Conservation (phyloP, 192 early-diverging fungal genomes). For the Gaertneriomyces semiglobifer region DNA sequence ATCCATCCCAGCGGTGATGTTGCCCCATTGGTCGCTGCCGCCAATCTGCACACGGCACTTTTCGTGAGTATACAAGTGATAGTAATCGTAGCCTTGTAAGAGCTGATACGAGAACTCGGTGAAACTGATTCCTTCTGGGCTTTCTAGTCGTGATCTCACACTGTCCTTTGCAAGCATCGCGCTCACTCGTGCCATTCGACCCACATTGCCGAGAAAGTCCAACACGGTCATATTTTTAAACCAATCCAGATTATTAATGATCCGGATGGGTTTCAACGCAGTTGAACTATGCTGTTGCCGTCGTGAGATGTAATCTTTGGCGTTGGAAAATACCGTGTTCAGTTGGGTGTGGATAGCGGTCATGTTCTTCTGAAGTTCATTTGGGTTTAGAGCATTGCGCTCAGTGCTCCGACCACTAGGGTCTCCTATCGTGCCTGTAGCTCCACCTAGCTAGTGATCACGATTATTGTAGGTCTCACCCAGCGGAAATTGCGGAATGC, state of each 20-base stretch:
- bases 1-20: constrained; percentile 90
- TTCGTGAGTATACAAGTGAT: constrained; percentile 67
- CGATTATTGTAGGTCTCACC: not conserved
- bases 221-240: constrained; percentile 67
- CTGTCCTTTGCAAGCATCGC: constrained; percentile 86
- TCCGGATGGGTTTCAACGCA: constrained; percentile 34
- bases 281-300: not conserved
- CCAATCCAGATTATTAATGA: constrained; percentile 84
- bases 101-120: constrained; percentile 97
- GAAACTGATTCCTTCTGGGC: constrained; percentile 84
- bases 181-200: constrained; percentile 74
- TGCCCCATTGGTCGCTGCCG: constrained; percentile 97
- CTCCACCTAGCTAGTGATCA: constrained; percentile 59
- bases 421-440: constrained; percentile 91
- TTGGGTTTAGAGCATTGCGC: constrained; percentile 61
- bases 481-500: constrained; percentile 1
- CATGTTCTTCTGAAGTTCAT: constrained; percentile 60
- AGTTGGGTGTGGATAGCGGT: constrained; percentile 70
- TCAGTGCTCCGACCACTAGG: constrained; percentile 84
- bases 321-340: constrained; percentile 59
- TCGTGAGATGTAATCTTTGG: constrained; percentile 13
- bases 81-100: constrained; percentile 92
- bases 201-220: constrained; percentile 73
- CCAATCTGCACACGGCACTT: constrained; percentile 75
- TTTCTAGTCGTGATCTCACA: constrained; percentile 76